A percentile compares a stretch with the other conserved stretches of the same genome.
Evolutionary conservation across 371 early-diverging fungal genomes (phyloP).

Genomic region (Mortierella sp.): DNA sequence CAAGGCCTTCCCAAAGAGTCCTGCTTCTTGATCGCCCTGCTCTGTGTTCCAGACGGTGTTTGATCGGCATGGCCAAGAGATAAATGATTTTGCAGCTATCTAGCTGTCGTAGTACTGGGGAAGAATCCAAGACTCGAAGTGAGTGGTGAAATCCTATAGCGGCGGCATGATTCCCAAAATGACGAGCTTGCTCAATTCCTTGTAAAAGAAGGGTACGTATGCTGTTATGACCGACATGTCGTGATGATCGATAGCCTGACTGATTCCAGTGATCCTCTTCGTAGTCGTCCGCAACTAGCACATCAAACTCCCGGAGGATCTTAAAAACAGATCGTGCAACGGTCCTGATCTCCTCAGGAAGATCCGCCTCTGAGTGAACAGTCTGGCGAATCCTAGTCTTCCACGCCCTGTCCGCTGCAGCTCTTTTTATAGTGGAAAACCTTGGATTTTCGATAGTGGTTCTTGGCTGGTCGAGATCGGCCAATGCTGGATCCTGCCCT

Average conservation of each 20-base stretch:
- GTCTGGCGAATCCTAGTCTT: constrained; percentile 45
- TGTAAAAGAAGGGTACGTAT: constrained; percentile 37
- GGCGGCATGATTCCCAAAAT: constrained; percentile 47
- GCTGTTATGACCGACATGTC: constrained; percentile 9
- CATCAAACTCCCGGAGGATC: constrained; percentile 53
- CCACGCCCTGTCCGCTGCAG: constrained; percentile 41
- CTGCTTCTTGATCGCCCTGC: constrained; percentile 33
- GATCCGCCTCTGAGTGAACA: constrained; percentile 44
- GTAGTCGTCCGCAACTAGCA: constrained; percentile 11
- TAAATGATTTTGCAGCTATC: constrained; percentile 53
- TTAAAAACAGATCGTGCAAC: constrained; percentile 54
- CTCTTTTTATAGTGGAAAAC: background rate
- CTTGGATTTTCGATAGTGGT: background rate
- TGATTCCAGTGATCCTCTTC: constrained; percentile 3
- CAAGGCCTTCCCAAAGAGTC: constrained; percentile 51
- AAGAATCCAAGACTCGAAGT: constrained; percentile 37
- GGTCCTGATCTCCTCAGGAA: constrained; percentile 52
- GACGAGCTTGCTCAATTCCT: constrained; percentile 54
- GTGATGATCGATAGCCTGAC: background rate
- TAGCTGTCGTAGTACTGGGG: constrained; percentile 29
- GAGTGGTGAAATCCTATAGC: constrained; percentile 57
- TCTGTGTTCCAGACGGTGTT: constrained; percentile 46
- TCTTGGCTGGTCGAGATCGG: background rate
- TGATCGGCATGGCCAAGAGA: constrained; percentile 54
- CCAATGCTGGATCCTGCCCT: background rate